Evolutionary conservation across 1,284 basidiomycete species (phyloP).

Genomic region (Stereum hirsutum): DNA sequence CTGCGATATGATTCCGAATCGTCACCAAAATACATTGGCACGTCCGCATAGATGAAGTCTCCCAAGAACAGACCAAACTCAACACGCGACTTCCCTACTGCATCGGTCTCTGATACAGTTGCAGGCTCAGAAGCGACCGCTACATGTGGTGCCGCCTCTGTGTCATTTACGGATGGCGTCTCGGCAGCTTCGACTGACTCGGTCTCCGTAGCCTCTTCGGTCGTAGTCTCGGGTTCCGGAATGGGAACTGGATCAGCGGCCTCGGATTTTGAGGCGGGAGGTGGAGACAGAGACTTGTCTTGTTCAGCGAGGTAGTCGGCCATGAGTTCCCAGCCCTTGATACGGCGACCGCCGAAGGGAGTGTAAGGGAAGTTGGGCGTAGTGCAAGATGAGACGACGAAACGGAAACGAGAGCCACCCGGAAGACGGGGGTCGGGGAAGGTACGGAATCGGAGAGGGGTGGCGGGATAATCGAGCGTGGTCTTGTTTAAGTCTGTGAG

Average conservation of each 20-base stretch:
- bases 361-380: slow-evolving; percentile 60
- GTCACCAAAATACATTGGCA: slow-evolving; percentile 55
- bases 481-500: slow-evolving; percentile 37
- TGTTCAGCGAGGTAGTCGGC: slow-evolving; percentile 34
- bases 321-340: slow-evolving; percentile 63
- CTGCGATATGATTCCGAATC: slow-evolving; percentile 47
- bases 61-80: slow-evolving; percentile 62
- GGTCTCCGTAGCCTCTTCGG: too few relatives aligned
- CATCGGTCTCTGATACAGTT: too few relatives aligned
- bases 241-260: too few relatives aligned
- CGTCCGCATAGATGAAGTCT: slow-evolving; percentile 74
- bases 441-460: slow-evolving; percentile 53
- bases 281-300: too few relatives aligned
- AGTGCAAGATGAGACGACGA: slow-evolving; percentile 55
- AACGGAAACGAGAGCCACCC: slow-evolving; percentile 49
- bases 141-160: too few relatives aligned
- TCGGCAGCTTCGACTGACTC: too few relatives aligned
- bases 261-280: too few relatives aligned
- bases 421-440: slow-evolving; percentile 58
- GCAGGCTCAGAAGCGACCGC: too few relatives aligned
- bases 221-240: too few relatives aligned
- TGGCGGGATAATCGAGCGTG: slow-evolving; percentile 36
- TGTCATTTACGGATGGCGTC: too few relatives aligned
- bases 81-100: slow-evolving; percentile 14
- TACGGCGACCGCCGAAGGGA: slow-evolving; percentile 39